Conservation (phyloP, 2,329 filamentous ascomycete genomes). For the Metarhizium rileyi region DNA sequence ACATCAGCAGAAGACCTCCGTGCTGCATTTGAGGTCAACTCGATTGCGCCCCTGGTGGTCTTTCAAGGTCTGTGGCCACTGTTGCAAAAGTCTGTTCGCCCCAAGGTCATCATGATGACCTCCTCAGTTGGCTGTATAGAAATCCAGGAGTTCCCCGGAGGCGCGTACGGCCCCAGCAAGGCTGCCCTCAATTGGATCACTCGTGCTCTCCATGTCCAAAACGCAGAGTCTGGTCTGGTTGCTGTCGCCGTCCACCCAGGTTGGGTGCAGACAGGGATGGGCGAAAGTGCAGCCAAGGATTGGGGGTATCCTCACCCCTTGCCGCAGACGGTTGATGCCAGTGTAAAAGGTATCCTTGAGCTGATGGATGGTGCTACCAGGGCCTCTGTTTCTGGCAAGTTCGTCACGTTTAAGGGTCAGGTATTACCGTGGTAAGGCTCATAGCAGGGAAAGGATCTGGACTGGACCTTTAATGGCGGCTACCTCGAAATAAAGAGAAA, state of each 20-base stretch:
- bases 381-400: constrained; percentile 23
- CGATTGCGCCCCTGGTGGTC: constrained; percentile 26
- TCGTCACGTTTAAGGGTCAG: constrained; percentile 21
- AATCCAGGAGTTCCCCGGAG: constrained; percentile 21
- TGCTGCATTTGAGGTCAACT: constrained; percentile 34
- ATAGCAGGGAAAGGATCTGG: no score
- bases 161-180: constrained; percentile 26
- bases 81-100: constrained; percentile 18
- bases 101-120: constrained; percentile 26
- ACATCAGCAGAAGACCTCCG: constrained; percentile 25
- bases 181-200: constrained; percentile 25
- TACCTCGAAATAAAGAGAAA: no score
- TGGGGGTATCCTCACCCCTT: constrained; percentile 19
- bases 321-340: constrained; percentile 21
- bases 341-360: constrained; percentile 21
- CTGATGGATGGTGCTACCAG: constrained; percentile 26
- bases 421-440: constrained; percentile 14
- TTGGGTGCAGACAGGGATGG: constrained; percentile 25
- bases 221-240: constrained; percentile 12
- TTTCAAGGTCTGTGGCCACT: constrained; percentile 27
- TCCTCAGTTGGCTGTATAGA: constrained; percentile 26
- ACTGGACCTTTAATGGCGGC: no score
- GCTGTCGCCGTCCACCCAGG: constrained; percentile 28
- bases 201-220: constrained; percentile 19
- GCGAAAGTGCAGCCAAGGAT: constrained; percentile 19